Evolutionary conservation across 2,329 filamentous ascomycete species (phyloP).

Genomic region (Calonectria ilicicola): DNA sequence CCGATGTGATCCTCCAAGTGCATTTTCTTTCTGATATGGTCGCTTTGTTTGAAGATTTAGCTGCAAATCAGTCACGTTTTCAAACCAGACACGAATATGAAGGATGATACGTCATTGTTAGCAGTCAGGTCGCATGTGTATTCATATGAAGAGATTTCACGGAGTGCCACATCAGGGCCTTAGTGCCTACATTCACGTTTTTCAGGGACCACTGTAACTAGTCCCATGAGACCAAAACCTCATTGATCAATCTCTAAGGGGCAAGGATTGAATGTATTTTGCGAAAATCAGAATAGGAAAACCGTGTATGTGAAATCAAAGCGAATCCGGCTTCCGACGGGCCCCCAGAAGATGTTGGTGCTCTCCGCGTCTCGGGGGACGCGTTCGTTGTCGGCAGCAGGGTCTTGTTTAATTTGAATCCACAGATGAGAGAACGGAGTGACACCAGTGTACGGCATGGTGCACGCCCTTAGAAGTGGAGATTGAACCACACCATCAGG

Average conservation of each 20-base stretch:
- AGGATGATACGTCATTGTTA: background rate
- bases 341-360: background rate
- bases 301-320: background rate
- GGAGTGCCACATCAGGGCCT: background rate
- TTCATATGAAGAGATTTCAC: background rate
- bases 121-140: background rate
- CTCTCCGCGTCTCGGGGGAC: background rate
- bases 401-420: constrained; percentile 1
- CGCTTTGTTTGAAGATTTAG: background rate
- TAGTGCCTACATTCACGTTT: background rate
- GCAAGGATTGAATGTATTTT: background rate
- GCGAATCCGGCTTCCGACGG: background rate
- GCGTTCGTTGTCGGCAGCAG: background rate
- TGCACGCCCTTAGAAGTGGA: background rate
- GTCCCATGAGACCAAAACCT: background rate
- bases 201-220: background rate
- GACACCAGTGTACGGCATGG: background rate
- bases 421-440: background rate
- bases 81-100: background rate
- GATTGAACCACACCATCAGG: constrained; percentile 5
- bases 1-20: background rate
- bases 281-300: background rate
- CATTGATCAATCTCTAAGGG: background rate
- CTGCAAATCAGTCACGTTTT: background rate
- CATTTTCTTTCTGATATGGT: background rate